Evolutionary conservation across 2,329 filamentous ascomycete genomes (phyloP).

Genomic region (Exophiala sideris): DNA sequence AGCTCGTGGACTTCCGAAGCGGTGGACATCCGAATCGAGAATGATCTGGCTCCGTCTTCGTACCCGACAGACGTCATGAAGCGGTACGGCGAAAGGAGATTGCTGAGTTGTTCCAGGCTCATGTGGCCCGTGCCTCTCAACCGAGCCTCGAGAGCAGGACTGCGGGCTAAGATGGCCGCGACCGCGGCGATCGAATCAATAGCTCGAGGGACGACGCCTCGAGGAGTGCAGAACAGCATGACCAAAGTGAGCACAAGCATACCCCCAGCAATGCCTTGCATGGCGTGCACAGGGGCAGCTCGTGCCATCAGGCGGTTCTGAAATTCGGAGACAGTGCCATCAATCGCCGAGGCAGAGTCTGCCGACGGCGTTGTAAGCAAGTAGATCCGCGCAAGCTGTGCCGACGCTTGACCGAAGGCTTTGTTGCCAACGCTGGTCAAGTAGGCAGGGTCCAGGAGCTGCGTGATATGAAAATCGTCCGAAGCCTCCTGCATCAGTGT

Average conservation of each 20-base stretch:
- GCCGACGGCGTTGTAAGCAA: constrained; percentile 5
- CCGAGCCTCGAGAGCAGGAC: constrained; percentile 11
- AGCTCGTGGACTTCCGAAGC: not conserved
- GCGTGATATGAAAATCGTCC: constrained; percentile 2
- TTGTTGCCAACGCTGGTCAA: constrained; percentile 7
- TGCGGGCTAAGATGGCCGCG: constrained; percentile 21
- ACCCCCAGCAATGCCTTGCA: constrained; percentile 16
- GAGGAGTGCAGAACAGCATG: constrained; percentile 12
- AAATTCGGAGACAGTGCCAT: constrained; percentile 13
- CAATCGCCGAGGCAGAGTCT: not conserved
- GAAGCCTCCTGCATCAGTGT: constrained; percentile 17
- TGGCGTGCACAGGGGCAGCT: constrained; percentile 13
- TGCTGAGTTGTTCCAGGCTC: constrained; percentile 5
- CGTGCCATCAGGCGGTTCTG: constrained; percentile 13
- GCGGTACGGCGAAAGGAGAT: constrained; percentile 6
- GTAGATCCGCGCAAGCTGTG: constrained; percentile 21
- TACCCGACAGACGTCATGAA: constrained; percentile 14
- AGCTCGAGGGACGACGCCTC: constrained; percentile 19
- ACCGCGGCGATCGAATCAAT: constrained; percentile 21
- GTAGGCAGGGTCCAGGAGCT: constrained; percentile 16
- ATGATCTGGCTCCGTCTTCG: constrained; percentile 10
- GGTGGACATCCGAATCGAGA: constrained; percentile 15
- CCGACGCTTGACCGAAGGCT: constrained; percentile 11
- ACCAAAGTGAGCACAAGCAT: constrained; percentile 16
- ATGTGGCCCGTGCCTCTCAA: constrained; percentile 17